Conservation (phyloP, 1,139 yeast genomes). For the Candida gigantensis region DNA sequence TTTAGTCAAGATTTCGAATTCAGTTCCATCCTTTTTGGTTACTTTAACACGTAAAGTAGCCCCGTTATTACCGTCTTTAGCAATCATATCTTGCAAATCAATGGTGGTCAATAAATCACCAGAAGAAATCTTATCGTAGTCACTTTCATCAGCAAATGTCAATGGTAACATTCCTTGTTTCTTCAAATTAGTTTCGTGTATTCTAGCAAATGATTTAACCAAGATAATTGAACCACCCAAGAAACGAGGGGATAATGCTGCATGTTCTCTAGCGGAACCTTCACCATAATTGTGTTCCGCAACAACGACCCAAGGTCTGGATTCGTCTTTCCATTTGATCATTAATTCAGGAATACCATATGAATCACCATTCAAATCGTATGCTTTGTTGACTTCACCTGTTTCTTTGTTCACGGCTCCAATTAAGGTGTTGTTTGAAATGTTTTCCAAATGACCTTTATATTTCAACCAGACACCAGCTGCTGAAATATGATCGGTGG, state of each 20-base stretch:
- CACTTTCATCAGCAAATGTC: conserved; percentile 85
- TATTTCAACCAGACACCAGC: conserved; percentile 99
- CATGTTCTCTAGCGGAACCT: conserved; percentile 99
- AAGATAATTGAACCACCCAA: conserved; percentile 86
- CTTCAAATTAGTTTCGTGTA: conserved; percentile 79
- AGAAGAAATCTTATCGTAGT: conserved; percentile 75
- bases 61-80: conserved; percentile 83
- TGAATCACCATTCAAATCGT: conserved; percentile 78
- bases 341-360: conserved; percentile 92
- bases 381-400: conserved; percentile 89
- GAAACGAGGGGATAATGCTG: conserved; percentile 93
- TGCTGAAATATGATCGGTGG: conserved; percentile 97
- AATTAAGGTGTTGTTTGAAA: conserved; percentile 89
- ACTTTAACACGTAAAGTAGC: conserved; percentile 72
- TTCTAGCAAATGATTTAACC: conserved; percentile 96
- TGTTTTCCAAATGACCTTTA: conserved; percentile 95
- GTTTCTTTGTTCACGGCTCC: conserved; percentile 98
- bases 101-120: conserved; percentile 81
- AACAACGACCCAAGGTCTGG: conserved; percentile 88
- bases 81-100: conserved; percentile 75
- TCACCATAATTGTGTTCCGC: conserved; percentile 99
- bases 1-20: conserved; percentile 70
- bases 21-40: conserved; percentile 72
- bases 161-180: conserved; percentile 96
- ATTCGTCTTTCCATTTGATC: conserved; percentile 90